These are phyloP conservation scores for Trametopsis cervina DNA, from an alignment of 768 basidiomycete genomes.

Conservation along the genomic window DNA sequence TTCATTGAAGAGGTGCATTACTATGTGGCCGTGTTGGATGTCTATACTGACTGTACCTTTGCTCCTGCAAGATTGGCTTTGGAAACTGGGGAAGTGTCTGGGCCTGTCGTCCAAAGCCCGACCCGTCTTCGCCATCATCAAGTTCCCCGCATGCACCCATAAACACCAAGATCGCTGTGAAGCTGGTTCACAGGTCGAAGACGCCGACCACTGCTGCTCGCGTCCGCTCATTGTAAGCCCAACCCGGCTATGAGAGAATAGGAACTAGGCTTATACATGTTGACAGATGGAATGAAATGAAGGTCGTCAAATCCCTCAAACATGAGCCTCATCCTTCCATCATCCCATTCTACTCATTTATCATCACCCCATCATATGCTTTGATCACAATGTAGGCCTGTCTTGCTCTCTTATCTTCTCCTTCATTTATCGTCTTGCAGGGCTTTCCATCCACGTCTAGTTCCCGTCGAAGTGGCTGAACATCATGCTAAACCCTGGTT, in stretches of 20 bases:
- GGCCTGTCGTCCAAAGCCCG: conserved; percentile 61
- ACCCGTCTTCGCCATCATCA: conserved; percentile 28
- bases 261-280: no score
- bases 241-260: no score
- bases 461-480: conserved; percentile 87
- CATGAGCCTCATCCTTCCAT: conserved; percentile 86
- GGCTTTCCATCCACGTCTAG: conserved; percentile 78
- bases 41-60: conserved; percentile 4
- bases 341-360: conserved; percentile 89
- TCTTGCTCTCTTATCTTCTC: neutral
- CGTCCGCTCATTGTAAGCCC: conserved; percentile 77
- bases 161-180: conserved; percentile 70
- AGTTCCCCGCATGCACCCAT: conserved; percentile 31
- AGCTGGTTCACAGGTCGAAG: conserved; percentile 83
- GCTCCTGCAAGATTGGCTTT: conserved; percentile 60
- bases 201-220: conserved; percentile 81
- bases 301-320: conserved; percentile 82
- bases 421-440: conserved; percentile 32
- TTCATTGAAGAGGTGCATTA: conserved; percentile 68
- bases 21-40: conserved; percentile 3
- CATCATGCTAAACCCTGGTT: conserved; percentile 76
- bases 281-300: conserved; percentile 96
- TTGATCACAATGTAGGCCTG: conserved; percentile 81
- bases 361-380: conserved; percentile 86
- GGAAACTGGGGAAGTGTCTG: conserved; percentile 94